phyloP scores from a whole-genome alignment of 1,284 basidiomycete species.

The Marasmius fiardii region DNA sequence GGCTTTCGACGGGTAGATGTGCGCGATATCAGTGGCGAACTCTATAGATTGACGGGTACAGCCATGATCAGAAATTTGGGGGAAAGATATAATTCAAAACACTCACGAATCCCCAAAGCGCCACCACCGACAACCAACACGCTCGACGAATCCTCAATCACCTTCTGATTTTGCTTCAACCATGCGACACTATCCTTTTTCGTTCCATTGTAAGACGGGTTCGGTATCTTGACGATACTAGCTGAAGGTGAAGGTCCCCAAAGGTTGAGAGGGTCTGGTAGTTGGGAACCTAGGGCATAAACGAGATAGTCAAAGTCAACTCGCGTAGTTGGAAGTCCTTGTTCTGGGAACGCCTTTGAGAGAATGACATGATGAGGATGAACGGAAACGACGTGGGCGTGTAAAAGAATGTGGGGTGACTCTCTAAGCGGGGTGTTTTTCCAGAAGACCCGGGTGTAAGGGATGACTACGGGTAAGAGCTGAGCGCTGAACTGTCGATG shows the following conservation, averaged over 20 bases:
- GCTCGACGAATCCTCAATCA: constrained; percentile 38
- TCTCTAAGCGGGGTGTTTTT: constrained; percentile 12
- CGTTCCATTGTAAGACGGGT: constrained; percentile 35
- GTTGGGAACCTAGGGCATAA: constrained; percentile 56
- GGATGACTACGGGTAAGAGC: constrained; percentile 46
- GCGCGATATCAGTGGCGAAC: constrained; percentile 68
- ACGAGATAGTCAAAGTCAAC: constrained; percentile 50
- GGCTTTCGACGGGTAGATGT: constrained; percentile 51
- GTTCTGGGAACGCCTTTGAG: constrained; percentile 43
- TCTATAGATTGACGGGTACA: constrained; percentile 31
- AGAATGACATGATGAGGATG: constrained; percentile 35
- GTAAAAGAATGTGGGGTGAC: constrained; percentile 33
- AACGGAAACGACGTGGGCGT: constrained; percentile 35
- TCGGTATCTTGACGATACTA: constrained; percentile 1
- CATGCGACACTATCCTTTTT: constrained; percentile 47
- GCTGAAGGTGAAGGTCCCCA: constrained; percentile 33
- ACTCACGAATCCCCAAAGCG: constrained; percentile 60
- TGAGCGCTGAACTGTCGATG: background rate
- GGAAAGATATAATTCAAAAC: background rate
- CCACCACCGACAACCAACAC: constrained; percentile 61
- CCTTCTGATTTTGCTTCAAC: constrained; percentile 42
- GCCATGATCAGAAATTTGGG: background rate
- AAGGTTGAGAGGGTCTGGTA: constrained; percentile 54
- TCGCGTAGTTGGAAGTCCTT: constrained; percentile 22
- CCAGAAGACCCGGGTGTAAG: constrained; percentile 46